phyloP scores from a whole-genome alignment of 192 early-diverging fungal genomes.

The Backusella luteola region DNA sequence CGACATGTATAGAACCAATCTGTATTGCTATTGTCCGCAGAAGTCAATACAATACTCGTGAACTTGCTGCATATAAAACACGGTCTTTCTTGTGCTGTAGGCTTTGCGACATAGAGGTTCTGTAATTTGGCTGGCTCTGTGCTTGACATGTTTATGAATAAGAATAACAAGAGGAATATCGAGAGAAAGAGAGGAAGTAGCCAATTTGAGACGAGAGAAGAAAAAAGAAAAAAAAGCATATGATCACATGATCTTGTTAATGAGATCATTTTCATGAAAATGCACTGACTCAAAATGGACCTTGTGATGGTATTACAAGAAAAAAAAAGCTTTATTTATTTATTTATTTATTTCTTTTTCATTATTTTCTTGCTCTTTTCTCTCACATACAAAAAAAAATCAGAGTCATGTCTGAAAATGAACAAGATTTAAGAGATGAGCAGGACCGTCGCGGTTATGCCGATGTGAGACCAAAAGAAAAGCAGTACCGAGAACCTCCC shows the following conservation, averaged over 20 bases:
- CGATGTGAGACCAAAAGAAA: neutral
- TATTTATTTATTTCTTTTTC: too few relatives aligned
- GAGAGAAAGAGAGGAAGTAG: neutral
- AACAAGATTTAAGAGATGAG: neutral
- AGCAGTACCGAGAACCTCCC: neutral
- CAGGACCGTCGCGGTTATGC: conserved; percentile 1
- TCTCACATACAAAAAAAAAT: neutral
- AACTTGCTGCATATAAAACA: conserved; percentile 56
- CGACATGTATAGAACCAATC: conserved; percentile 55
- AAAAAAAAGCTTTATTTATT: neutral
- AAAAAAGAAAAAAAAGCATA: neutral
- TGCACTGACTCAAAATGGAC: neutral
- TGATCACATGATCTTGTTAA: neutral
- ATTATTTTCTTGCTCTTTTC: too few relatives aligned
- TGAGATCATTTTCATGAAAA: neutral
- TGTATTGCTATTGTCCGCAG: conserved; percentile 44
- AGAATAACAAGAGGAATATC: neutral
- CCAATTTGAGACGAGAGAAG: neutral
- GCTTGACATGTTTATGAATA: neutral
- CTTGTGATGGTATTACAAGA: neutral
- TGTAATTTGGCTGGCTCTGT: neutral
- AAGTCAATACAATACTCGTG: conserved; percentile 44
- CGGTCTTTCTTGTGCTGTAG: conserved; percentile 35
- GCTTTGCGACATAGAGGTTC: conserved; percentile 37
- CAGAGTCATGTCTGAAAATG: neutral